Conservation (phyloP, 768 basidiomycete species). For the Amanita fuliginea region DNA sequence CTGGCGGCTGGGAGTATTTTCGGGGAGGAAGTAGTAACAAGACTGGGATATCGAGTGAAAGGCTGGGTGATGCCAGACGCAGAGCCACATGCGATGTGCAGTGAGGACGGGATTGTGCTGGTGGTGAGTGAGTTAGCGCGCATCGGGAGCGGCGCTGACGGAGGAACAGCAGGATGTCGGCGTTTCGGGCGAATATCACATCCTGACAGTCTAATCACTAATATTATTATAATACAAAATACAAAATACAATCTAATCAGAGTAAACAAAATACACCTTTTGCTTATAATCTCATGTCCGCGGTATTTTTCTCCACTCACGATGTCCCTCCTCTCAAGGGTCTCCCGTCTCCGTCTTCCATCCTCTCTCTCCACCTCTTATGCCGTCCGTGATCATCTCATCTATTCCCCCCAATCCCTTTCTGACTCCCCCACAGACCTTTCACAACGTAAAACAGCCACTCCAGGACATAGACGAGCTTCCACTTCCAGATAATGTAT, state of each 20-base stretch:
- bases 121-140: conserved; percentile 23
- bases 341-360: conserved; percentile 7
- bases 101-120: conserved; percentile 43
- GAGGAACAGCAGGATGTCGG: not conserved
- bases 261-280: conserved; percentile 1
- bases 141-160: not conserved
- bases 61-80: conserved; percentile 15
- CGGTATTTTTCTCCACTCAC: conserved; percentile 11
- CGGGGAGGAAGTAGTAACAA: conserved; percentile 26
- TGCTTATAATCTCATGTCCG: conserved; percentile 22
- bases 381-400: conserved; percentile 19
- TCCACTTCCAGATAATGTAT: conserved; percentile 40
- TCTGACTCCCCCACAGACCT: conserved; percentile 23
- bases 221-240: too few species aligned
- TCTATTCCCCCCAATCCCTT: conserved; percentile 14
- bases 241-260: not conserved
- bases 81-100: conserved; percentile 32
- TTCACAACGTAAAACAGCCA: conserved; percentile 25
- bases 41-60: conserved; percentile 33
- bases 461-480: conserved; percentile 25
- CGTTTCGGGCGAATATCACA: not conserved
- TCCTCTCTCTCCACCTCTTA: conserved; percentile 8
- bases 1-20: conserved; percentile 26
- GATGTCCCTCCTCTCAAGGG: conserved; percentile 9
- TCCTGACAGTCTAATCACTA: not conserved